These are phyloP conservation scores for Nyssa sinensis DNA, from an alignment of 148 eudicot species.

Conservation along the genomic window DNA sequence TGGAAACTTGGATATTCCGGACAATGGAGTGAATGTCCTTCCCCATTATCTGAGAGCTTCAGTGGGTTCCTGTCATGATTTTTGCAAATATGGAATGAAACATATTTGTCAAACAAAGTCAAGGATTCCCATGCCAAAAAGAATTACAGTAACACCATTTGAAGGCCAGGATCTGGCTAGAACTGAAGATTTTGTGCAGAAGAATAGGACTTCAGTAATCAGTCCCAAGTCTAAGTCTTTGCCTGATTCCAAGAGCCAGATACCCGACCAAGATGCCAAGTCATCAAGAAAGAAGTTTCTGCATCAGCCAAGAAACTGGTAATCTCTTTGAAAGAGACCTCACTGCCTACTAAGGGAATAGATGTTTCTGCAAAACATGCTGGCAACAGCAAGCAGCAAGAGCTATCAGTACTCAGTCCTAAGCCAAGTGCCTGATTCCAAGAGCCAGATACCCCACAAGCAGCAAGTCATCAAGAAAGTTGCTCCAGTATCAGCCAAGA, in stretches of 20 bases:
- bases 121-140: conserved; percentile 23
- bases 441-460: background rate
- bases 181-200: conserved; percentile 15
- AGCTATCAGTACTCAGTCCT: background rate
- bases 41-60: conserved; percentile 63
- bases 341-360: conserved; percentile 1
- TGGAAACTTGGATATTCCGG: conserved; percentile 26
- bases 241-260: conserved; percentile 24
- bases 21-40: conserved; percentile 27
- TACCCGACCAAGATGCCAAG: background rate
- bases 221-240: conserved; percentile 35
- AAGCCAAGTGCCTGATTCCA: conserved; percentile 38
- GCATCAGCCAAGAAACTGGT: conserved; percentile 13
- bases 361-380: conserved; percentile 16
- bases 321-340: conserved; percentile 7
- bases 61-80: conserved; percentile 74
- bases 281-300: conserved; percentile 11
- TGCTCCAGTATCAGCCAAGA: conserved; percentile 11
- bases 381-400: too few species aligned
- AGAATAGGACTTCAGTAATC: background rate
- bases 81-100: conserved; percentile 60
- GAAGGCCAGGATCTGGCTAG: conserved; percentile 19
- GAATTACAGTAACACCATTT: conserved; percentile 18
- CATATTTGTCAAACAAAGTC: conserved; percentile 29
- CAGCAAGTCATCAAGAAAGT: conserved; percentile 6